phyloP scores from a whole-genome alignment of 176 grass and related monocot genomes.

The Neostapfia colusana region DNA sequence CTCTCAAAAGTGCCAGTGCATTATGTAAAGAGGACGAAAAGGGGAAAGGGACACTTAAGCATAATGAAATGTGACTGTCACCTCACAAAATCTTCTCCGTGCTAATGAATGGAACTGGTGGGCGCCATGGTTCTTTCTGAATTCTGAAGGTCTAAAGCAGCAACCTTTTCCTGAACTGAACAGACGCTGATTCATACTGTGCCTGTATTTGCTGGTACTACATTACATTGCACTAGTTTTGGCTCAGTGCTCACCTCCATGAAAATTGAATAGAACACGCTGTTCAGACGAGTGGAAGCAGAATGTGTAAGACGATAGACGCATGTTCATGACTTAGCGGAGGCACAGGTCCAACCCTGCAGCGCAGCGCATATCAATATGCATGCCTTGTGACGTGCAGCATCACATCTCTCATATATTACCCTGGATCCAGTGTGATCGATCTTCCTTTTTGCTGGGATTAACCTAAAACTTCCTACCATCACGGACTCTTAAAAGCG shows the following conservation, averaged over 20 bases:
- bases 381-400: too few relatives aligned
- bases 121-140: constrained; percentile 4
- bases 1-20: not conserved
- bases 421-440: too few relatives aligned
- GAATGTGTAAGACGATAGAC: too few relatives aligned
- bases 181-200: constrained; percentile 8
- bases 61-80: constrained; percentile 31
- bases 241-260: too few relatives aligned
- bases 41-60: constrained; percentile 6
- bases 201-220: not conserved
- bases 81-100: constrained; percentile 21
- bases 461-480: constrained; percentile 32
- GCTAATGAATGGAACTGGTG: constrained; percentile 15
- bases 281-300: too few relatives aligned
- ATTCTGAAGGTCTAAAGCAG: constrained; percentile 17
- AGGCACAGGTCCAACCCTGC: too few relatives aligned
- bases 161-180: constrained; percentile 14
- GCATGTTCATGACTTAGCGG: too few relatives aligned
- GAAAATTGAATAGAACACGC: too few relatives aligned
- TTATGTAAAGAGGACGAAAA: constrained; percentile 32
- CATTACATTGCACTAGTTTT: too few relatives aligned
- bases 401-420: too few relatives aligned
- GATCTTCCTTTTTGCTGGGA: not conserved
- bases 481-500: not conserved
- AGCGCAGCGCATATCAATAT: too few relatives aligned